Conservation (phyloP, 140 eudicot species). For the Bidens hawaiensis region DNA sequence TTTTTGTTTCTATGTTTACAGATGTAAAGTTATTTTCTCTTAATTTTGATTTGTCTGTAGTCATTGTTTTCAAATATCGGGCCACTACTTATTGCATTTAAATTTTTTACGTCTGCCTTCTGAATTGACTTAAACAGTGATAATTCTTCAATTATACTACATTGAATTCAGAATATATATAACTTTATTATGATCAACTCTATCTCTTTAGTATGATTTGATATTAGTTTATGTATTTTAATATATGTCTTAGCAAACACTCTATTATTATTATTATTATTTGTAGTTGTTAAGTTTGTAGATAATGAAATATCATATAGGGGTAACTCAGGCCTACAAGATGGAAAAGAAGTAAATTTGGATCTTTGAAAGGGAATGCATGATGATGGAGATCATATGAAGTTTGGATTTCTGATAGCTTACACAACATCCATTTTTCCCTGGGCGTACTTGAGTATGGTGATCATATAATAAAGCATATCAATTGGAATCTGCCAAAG, state of each 20-base stretch:
- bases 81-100: too few relatives aligned
- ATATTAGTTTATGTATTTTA: constrained; percentile 4
- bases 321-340: constrained; percentile 79
- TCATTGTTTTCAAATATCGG: too few relatives aligned
- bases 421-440: constrained; percentile 86
- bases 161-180: too few relatives aligned
- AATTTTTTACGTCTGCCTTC: too few relatives aligned
- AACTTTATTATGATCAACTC: too few relatives aligned
- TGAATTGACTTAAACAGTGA: too few relatives aligned
- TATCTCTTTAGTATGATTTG: neutral
- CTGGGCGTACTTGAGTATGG: constrained; percentile 97
- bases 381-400: constrained; percentile 99
- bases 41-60: too few relatives aligned
- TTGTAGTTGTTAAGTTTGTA: constrained; percentile 81
- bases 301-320: constrained; percentile 73
- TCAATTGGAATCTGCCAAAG: constrained; percentile 71
- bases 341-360: constrained; percentile 67
- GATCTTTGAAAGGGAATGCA: constrained; percentile 93
- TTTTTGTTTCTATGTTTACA: constrained; percentile 10
- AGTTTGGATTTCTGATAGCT: constrained; percentile 91
- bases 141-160: too few relatives aligned
- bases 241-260: neutral
- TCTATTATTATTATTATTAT: constrained; percentile 1
- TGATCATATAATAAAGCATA: constrained; percentile 73
- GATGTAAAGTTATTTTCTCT: too few relatives aligned